Evolutionary conservation across 345 rosid genomes (phyloP), one percentile per base, ranked within the genome.

Genomic region (Mercurialis annua): DNA sequence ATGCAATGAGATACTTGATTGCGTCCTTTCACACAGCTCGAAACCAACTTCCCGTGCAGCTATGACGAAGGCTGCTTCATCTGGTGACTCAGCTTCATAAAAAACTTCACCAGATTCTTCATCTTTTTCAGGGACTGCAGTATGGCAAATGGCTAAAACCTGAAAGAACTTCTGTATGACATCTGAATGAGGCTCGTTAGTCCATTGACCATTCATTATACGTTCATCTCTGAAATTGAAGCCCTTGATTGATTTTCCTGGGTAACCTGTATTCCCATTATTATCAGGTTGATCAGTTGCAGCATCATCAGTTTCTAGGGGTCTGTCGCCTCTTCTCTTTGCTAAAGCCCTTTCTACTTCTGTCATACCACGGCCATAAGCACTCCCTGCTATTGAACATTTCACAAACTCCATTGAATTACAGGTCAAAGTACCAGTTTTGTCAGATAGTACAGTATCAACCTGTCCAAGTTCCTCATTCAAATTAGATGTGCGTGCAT

Each of bases 401-500:
- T 85, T 90, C 69, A 89, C 90, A 81, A 93, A 90, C 80, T 90
- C 98, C 98, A 93, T 90, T 10, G 90, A 90, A 65, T 93, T 93
- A 53, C 98, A 90, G 47, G 97, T 93, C 81, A 93, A 64, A 71
- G 98, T 93, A 55, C 98, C 97, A 10, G 98, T 93, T 73, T 93
- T 93, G 65, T 93, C 98, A 0, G 98, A 90, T n/a, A 93, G 82
- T 48, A 93, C 67, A 1, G 86, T 86, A 76, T 81, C 80, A 26
- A 90, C 83, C 80, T 93, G 97, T 66, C 98, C 98, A 42, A 93
- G 94, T 62, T 93, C 98, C 82, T 93, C 98, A 66, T 90, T 90
- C 42, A 93, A 85, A 76, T 93, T 93, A 27, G 98, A 93, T 4
- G 97, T 93, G 2, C 91, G 85, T 20, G 97, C 98, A 61, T 23